Base-by-base conservation (phyloP, 345 rosid genomes). In the Moricandia moricandioides region DNA sequence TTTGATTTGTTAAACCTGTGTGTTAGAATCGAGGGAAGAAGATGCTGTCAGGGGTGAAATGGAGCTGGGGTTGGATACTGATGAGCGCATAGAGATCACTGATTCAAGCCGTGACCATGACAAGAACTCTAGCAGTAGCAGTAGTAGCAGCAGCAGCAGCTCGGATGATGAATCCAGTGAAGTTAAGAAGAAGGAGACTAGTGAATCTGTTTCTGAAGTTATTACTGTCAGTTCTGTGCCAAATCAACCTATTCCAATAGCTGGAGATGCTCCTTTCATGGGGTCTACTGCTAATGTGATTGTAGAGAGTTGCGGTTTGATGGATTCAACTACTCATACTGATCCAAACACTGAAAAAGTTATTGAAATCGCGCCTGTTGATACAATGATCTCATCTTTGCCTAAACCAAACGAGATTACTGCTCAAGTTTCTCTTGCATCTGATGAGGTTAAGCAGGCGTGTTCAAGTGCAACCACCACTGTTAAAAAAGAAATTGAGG, bases 161-260 rank as follows among this genome's bases (percentile, higher is more conserved):
- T 84, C 90, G 9, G 90, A 85, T 77, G 85, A 86, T 8, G 91
- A 88, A 51, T 84, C 92, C 69, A 66, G 39, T 62, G 84, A 73
- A 37, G 27, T 34, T 26, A 75, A 70, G 49, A 83, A 82, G 83
- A 66, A 74, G 43, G 83, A 81, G 70, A 37, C 62, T n/a, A 35
- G 35, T 35, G 69, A 51, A 67, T 57, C 47, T 3, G 77, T 31
- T 84, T 49, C 73, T 56, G 83, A 51, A 67, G 81, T 60, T 60
- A 64, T 72, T 47, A 57, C 76, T 1, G 68, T 35, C 47, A 75
- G 37, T 72, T 59, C 77, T 67, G 54, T 74, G 74, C 67, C 81
- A 3, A 49, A 73, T 65, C 81, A 83, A 69, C 74, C 74, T 74
- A 33, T 71, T 14, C 70, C 76, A 68, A 39, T 69, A 26, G 63